Conservation (phyloP, 2,329 filamentous ascomycete genomes). For the Aspergillus sp. region DNA sequence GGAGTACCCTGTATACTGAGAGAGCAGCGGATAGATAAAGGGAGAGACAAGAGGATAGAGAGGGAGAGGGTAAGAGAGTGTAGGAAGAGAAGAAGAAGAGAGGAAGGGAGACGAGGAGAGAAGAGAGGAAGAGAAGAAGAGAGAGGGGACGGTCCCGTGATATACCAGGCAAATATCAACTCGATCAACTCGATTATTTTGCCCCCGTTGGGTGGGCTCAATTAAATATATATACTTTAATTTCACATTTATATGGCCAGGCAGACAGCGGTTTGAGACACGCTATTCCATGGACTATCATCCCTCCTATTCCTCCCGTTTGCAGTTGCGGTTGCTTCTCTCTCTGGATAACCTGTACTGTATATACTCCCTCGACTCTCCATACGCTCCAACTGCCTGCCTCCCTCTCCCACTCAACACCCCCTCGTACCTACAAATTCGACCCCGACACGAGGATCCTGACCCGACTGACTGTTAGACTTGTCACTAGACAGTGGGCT, state of each 20-base stretch:
- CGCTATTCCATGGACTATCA: not conserved
- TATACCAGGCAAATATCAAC: not conserved
- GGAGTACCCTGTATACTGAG: not conserved
- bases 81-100: constrained; percentile 4
- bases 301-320: not conserved
- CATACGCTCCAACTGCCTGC: not conserved
- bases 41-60: constrained; percentile 8
- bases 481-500: constrained; percentile 1
- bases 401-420: not conserved
- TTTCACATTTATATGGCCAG: no score
- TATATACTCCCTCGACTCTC: not conserved
- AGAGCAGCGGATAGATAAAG: constrained; percentile 6
- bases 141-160: constrained; percentile 3
- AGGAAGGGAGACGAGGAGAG: constrained; percentile 1
- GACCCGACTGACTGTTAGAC: constrained; percentile 1
- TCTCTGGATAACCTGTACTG: no score
- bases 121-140: constrained; percentile 3
- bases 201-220: not conserved
- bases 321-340: not conserved
- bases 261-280: no score
- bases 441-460: not conserved
- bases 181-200: not conserved
- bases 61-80: constrained; percentile 3
- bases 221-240: not conserved
- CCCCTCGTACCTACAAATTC: not conserved